Percentiles rank a stretch among this genome's conserved stretches.
Evolutionary conservation across 768 basidiomycete genomes (phyloP).

Genomic region (Macrolepiota albuminosa): DNA sequence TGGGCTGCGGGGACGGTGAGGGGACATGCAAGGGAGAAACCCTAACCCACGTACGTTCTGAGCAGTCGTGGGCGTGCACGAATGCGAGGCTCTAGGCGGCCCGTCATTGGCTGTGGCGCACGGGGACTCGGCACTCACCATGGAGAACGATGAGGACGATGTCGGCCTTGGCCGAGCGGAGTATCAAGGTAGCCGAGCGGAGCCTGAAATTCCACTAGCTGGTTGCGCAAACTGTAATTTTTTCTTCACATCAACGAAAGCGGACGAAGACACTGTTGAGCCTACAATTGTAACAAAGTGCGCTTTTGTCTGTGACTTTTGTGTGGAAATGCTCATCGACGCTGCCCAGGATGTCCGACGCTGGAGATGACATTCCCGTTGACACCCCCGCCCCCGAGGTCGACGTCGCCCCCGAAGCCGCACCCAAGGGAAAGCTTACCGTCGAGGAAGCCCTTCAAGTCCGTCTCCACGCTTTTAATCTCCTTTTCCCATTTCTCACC

Average conservation of each 20-base stretch:
- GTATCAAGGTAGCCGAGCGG: conserved; percentile 6
- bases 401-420: conserved; percentile 83
- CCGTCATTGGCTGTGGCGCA: too few relatives aligned
- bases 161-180: conserved; percentile 51
- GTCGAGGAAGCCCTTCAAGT: conserved; percentile 95
- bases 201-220: conserved; percentile 2
- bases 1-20: conserved; percentile 54
- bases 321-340: conserved; percentile 8
- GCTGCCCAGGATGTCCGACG: conserved; percentile 81
- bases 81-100: conserved; percentile 61
- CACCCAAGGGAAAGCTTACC: conserved; percentile 91
- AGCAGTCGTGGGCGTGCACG: conserved; percentile 65
- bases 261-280: conserved; percentile 67
- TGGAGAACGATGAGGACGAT: conserved; percentile 14
- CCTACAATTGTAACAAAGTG: conserved; percentile 34
- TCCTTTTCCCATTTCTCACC: conserved; percentile 5
- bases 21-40: conserved; percentile 20
- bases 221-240: conserved; percentile 42
- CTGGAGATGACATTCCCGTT: conserved; percentile 91
- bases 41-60: conserved; percentile 55
- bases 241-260: conserved; percentile 86
- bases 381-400: conserved; percentile 68
- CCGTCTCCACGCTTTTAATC: conserved; percentile 5
- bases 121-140: background rate
- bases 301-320: conserved; percentile 5